Base-by-base conservation (phyloP, 495 filamentous ascomycete genomes). In the Parathielavia hyrcaniae region DNA sequence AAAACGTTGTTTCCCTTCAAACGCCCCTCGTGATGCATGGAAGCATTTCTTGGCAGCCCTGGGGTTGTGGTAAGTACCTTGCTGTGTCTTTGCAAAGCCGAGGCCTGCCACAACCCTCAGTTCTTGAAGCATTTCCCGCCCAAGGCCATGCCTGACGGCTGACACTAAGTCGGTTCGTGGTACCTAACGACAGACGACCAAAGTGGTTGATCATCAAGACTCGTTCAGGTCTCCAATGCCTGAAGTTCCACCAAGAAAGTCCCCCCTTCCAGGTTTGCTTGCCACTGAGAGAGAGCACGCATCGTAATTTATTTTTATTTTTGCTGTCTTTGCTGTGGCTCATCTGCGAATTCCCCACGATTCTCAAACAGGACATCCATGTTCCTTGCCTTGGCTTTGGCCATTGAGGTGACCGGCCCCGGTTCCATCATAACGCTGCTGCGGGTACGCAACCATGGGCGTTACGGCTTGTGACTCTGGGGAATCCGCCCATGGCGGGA, bases 291-390 rank as follows among this genome's bases (percentile, higher is more conserved):
- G 16, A 41, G 19, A 10, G 20, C 7, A 9, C 52, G 12, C 14
- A 17, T 17, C 40, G 39, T 8, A 49, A 4, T 32, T 10, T 32
- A 32, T 55, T 43, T 17, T 40, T 9, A 9, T 32, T 11, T 13
- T 46, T 45, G 40, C 51, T 55, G 53, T 23, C 35, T 46, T 46
- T 26, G 20, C 52, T 36, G 53, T 55, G 41, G 53, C 53, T 47
- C 40, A 53, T 35, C 52, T 8, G 39, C 40, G 1, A 43, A 10
- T 44, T 48, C 22, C 54, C 54, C 54, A 57, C 54, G 54, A 14
- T 57, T 41, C 54, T 46, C 22, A 50, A 57, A 57, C 54, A n/a
- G 36, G 54, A 32, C 45, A 50, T 57, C 46, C 54, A 50, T 57
- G 54, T 57, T 45, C 34, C 54, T 38, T 49, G 35, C 10, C 54